A percentile compares a stretch with the other conserved stretches of the same genome.
phyloP scores from a whole-genome alignment of 306 rosid species.

The Cucurbita moschata region DNA sequence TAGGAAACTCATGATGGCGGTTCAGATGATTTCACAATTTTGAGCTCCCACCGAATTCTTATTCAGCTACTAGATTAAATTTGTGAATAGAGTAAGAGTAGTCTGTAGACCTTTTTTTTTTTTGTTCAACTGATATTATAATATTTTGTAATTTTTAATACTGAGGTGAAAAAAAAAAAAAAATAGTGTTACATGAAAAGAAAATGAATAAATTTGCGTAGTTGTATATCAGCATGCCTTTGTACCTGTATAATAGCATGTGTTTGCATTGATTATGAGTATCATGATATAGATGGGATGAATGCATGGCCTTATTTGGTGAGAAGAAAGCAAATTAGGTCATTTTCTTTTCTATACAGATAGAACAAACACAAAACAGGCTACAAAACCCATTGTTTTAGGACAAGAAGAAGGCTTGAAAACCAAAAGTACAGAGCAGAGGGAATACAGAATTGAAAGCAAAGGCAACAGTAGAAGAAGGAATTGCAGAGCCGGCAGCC shows the following conservation, averaged over 20 bases:
- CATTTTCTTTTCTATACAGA: not conserved
- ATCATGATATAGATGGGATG: not conserved
- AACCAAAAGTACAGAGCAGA: not conserved
- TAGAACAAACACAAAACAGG: not conserved
- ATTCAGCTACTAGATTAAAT: not conserved
- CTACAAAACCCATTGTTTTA: not conserved
- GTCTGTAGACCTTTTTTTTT: not conserved
- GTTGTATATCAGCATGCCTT: not conserved
- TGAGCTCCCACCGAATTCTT: not conserved
- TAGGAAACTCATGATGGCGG: slow-evolving; percentile 1
- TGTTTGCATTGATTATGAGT: not conserved
- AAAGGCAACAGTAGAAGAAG: not conserved
- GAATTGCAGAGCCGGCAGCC: not conserved
- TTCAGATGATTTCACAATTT: slow-evolving; percentile 1
- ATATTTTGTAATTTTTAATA: slow-evolving; percentile 12
- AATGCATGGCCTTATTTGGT: not conserved
- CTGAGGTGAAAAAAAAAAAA: not conserved
- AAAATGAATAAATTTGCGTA: not conserved
- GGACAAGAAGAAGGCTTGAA: not conserved
- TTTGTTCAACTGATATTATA: not conserved
- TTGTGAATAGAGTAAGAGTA: slow-evolving; percentile 18
- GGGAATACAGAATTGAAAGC: not conserved
- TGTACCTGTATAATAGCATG: not conserved
- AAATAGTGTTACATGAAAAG: not conserved
- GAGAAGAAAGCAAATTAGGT: not conserved